Conservation (phyloP, 441 rosid species). For the Rhodomyrtus psidioides region DNA sequence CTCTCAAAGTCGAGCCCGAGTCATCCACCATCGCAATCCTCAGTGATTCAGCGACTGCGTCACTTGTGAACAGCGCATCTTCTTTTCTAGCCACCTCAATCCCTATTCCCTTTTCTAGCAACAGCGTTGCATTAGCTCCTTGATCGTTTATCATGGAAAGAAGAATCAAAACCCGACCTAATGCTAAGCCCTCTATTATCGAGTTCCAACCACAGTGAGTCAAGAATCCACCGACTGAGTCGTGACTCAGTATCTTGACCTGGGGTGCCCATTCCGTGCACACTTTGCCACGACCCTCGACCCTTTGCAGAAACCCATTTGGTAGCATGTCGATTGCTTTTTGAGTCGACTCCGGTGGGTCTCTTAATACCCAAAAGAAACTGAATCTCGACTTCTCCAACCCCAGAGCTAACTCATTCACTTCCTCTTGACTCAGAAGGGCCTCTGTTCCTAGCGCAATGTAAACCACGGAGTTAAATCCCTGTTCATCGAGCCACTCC, state of each 20-base stretch:
- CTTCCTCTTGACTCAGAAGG: slow-evolving; percentile 25
- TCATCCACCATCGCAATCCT: slow-evolving; percentile 30
- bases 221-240: slow-evolving; percentile 57
- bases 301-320: background rate
- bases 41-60: slow-evolving; percentile 34
- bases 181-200: slow-evolving; percentile 30
- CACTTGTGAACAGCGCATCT: slow-evolving; percentile 46
- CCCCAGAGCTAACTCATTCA: slow-evolving; percentile 44
- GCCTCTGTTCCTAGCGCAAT: slow-evolving; percentile 59
- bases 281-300: slow-evolving; percentile 11
- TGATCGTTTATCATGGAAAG: slow-evolving; percentile 45
- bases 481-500: slow-evolving; percentile 41
- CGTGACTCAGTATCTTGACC: slow-evolving; percentile 47
- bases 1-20: slow-evolving; percentile 17
- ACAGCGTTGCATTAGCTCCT: slow-evolving; percentile 52
- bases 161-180: slow-evolving; percentile 28
- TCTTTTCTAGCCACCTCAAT: slow-evolving; percentile 40
- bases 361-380: slow-evolving; percentile 55
- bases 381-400: slow-evolving; percentile 41
- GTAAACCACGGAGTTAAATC: slow-evolving; percentile 38
- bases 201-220: slow-evolving; percentile 80
- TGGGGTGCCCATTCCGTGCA: slow-evolving; percentile 50
- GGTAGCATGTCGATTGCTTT: slow-evolving; percentile 5
- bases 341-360: slow-evolving; percentile 18
- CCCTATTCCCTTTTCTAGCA: slow-evolving; percentile 37